Evolutionary conservation across 2,329 filamentous ascomycete genomes (phyloP).

Genomic region (Celoporthe dispersa): DNA sequence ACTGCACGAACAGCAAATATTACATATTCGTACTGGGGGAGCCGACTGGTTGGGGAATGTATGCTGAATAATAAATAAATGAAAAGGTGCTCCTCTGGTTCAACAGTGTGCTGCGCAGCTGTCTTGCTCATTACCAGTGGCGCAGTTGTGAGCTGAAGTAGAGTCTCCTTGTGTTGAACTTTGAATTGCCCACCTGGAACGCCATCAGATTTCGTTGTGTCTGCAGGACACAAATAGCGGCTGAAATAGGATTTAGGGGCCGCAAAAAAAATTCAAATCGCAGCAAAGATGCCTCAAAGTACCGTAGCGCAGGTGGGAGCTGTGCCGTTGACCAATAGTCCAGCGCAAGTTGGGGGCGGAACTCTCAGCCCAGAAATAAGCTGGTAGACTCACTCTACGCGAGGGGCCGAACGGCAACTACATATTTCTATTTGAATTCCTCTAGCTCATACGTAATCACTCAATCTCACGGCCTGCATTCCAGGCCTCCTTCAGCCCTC

Average conservation of each 20-base stretch:
- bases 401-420: not conserved
- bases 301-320: not conserved
- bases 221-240: slow-evolving; percentile 3
- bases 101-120: not conserved
- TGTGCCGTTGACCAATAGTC: not conserved
- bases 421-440: not conserved
- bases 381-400: not conserved
- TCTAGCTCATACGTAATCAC: slow-evolving; percentile 1
- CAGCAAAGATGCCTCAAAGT: not conserved
- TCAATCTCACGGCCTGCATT: not conserved
- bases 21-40: too few relatives aligned
- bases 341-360: slow-evolving; percentile 7
- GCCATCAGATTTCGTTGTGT: not conserved
- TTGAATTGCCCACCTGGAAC: not conserved
- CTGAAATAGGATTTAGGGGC: not conserved
- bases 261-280: too few relatives aligned
- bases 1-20: not conserved
- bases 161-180: not conserved
- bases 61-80: too few relatives aligned
- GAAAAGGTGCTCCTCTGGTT: not conserved
- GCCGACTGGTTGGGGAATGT: not conserved
- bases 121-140: not conserved
- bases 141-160: not conserved
- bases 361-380: not conserved
- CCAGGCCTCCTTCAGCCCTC: not conserved